Conservation (phyloP, 768 basidiomycete genomes). For the Termitomyces sp. region DNA sequence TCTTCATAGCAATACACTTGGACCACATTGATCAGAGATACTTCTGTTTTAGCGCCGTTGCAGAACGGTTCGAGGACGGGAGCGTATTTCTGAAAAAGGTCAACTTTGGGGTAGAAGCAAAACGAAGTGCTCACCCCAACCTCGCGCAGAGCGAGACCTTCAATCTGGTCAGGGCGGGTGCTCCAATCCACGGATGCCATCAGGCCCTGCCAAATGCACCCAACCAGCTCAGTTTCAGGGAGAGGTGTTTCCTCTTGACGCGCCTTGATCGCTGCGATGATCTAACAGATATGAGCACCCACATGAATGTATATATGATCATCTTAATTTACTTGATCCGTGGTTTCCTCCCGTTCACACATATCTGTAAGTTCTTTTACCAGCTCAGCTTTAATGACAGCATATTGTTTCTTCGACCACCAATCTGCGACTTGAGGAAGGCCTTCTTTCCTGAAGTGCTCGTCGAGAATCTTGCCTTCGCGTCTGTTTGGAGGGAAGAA, state of each 20-base stretch:
- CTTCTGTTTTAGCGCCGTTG: slow-evolving; percentile 81
- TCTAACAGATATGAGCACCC: slow-evolving; percentile 36
- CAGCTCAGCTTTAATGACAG: slow-evolving; percentile 74
- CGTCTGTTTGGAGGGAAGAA: slow-evolving; percentile 89
- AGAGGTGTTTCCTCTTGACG: slow-evolving; percentile 78
- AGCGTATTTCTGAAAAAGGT: slow-evolving; percentile 63
- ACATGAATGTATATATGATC: background rate
- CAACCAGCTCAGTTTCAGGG: slow-evolving; percentile 77
- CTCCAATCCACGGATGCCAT: slow-evolving; percentile 87
- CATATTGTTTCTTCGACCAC: slow-evolving; percentile 89
- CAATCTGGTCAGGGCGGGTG: slow-evolving; percentile 88
- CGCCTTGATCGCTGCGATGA: slow-evolving; percentile 66
- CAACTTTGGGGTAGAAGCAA: background rate
- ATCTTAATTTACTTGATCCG: slow-evolving; percentile 51
- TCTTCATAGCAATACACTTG: slow-evolving; percentile 97
- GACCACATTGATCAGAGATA: slow-evolving; percentile 90
- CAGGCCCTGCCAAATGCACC: slow-evolving; percentile 90
- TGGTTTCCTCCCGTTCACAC: slow-evolving; percentile 61
- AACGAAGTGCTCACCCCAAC: slow-evolving; percentile 57
- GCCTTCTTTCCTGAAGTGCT: slow-evolving; percentile 79
- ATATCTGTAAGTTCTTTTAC: slow-evolving; percentile 63
- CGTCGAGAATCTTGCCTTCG: slow-evolving; percentile 67
- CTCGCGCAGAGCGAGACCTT: slow-evolving; percentile 82
- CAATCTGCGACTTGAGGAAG: slow-evolving; percentile 83
- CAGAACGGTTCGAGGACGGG: slow-evolving; percentile 90